Percentiles rank a stretch among this genome's conserved stretches.
These are phyloP conservation scores for Macaranga tanarius DNA, from an alignment of 441 rosid species.

Conservation along the genomic window DNA sequence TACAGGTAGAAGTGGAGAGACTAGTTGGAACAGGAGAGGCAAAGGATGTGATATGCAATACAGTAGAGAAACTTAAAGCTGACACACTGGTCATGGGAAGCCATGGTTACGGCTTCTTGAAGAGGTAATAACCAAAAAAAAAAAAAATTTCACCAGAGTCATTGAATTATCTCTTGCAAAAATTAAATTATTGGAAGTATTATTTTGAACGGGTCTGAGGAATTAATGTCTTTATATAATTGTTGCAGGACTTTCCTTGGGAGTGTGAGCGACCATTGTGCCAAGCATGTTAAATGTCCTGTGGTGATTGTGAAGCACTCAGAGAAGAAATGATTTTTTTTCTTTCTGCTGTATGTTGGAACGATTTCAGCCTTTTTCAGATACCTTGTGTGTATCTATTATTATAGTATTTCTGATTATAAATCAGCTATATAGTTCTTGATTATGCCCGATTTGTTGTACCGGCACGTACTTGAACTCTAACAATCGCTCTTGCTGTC, in stretches of 20 bases:
- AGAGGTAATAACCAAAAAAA: constrained; percentile 40
- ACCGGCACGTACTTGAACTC: too few relatives aligned
- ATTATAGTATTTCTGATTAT: too few relatives aligned
- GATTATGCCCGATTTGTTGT: too few relatives aligned
- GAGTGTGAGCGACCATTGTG: constrained; percentile 76
- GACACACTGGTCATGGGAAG: constrained; percentile 84
- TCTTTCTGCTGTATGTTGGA: too few relatives aligned
- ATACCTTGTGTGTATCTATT: too few relatives aligned
- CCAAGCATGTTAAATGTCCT: constrained; percentile 69
- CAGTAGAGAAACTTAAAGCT: constrained; percentile 60
- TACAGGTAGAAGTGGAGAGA: constrained; percentile 57
- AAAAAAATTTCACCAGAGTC: too few relatives aligned
- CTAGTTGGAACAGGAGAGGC: constrained; percentile 77
- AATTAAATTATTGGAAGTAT: too few relatives aligned
- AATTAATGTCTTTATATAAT: neutral
- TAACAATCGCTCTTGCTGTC: too few relatives aligned
- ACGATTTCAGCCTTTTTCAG: too few relatives aligned
- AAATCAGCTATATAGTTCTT: too few relatives aligned
- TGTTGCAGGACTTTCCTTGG: constrained; percentile 60
- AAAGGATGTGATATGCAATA: constrained; percentile 64
- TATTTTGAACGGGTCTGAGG: too few relatives aligned
- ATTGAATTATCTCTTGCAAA: too few relatives aligned
- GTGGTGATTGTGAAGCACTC: constrained; percentile 65
- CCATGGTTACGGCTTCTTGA: constrained; percentile 90
- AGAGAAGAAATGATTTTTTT: constrained; percentile 2